Evolutionary conservation across 495 filamentous ascomycete genomes (phyloP), one percentile per base, ranked within the genome.

Genomic region (Neurospora sp.): DNA sequence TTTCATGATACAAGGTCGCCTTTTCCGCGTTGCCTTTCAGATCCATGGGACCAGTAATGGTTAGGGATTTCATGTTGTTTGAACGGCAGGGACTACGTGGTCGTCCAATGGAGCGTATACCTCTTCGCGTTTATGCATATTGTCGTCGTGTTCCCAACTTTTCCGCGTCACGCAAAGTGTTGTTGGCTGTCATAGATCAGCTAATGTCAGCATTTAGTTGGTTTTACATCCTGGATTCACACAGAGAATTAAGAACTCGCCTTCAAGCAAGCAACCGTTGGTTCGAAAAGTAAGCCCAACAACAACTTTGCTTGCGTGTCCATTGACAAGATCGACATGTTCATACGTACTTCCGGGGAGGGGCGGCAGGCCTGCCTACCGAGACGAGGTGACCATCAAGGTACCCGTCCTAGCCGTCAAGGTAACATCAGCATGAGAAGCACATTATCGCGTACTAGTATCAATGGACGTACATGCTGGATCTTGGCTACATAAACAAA

Each of bases 311-410:
- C 5, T 62, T 62, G 27, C 54, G 54, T 62, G 54, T 62, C 54
- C 11, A 62, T 8, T 7, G 27, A 23, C 48, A 16, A 62, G 54
- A 62, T 35, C 54, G 54, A 31, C 54, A 54, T 12, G 46, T 54
- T 12, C 46, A 12, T 54, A 48, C n/a, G 54, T 62, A 16, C 23
- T 62, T 23, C 54, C 23, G 44, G 48, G 46, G 48, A 59, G 48
- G 46, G 20, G 27, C 14, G 27, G 6, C 54, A 31, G 31, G 14
- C 20, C n/a, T 7, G 70, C 20, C 20, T 54, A 14, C 23, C 23
- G 20, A 27, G 11, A 59, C 2, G 11, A 27, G 39, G 16, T 76
- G 35, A 39, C 70, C 70, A 72, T 74, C 75, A 76, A 74, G 75
- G 75, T 76, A 27, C 74, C 11, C 69, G 38, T 14, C 23, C n/a